Evolutionary conservation across 2,329 filamentous ascomycete species (phyloP), one percentile per base, ranked within the genome.

Genomic region (Exserohilum rostratum): DNA sequence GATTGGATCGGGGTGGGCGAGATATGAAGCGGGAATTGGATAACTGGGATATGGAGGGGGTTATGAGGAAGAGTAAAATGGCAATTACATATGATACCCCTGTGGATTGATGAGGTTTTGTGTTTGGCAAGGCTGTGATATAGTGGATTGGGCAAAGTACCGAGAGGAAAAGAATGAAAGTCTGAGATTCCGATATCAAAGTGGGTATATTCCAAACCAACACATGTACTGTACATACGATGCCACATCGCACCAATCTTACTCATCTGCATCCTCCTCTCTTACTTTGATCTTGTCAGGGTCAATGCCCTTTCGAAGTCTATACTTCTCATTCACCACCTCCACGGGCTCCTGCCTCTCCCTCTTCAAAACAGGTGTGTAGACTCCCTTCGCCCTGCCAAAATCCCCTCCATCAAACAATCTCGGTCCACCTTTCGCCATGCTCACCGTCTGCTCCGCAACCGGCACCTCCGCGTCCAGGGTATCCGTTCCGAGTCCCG

Each of bases 311-410:
- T 84, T 82, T 55, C 76, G 78, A 52, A 76, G 78, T 42, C 81
- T 78, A 74, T 85, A 89, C 58, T 80, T 79, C 46, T 82, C 82
- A 71, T 89, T 89, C 48, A 86, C 80, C n/a, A 83, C 81, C 61
- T 87, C 85, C 6, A 87, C 81, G 1, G 77, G 67, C 42, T 88
- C 85, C 72, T 83, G 81, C 58, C 78, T 81, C 55, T 79, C 77
- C 64, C 83, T 82, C 63, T 84, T 63, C 74, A 86, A 74, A 22
- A 89, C 68, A 0, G 82, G 80, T 0, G 82, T 70, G 75, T 89
- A 89, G 35, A 76, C 80, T 0, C 87, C 86, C 34, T 80, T 81
- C n/a, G 79, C 74, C 43, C 78, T 78, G 3, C 81, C 78, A 12
- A 77, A 70, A 65, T 87, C 79, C 15, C 82, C 82, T 7, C 87